Evolutionary conservation across 164 flowering plant species (phyloP).

Genomic region (Magnolia kwangsiensis): DNA sequence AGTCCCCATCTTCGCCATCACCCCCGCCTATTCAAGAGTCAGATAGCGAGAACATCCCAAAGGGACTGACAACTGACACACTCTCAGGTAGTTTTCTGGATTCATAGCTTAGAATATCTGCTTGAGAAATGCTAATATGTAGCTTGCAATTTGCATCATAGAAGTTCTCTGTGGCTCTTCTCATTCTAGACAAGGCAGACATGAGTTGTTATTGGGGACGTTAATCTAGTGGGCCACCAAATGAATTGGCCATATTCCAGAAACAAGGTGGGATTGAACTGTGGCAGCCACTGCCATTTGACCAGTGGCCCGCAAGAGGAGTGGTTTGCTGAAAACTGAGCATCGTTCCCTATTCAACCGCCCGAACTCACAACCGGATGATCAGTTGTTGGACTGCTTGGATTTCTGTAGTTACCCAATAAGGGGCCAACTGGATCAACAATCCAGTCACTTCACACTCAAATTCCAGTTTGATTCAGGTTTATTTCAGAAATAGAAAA

Average conservation of each 20-base stretch:
- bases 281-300: neutral
- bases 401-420: neutral
- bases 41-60: conserved; percentile 18
- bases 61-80: conserved; percentile 24
- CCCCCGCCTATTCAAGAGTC: conserved; percentile 9
- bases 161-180: neutral
- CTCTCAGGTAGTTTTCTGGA: conserved; percentile 46
- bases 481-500: no score
- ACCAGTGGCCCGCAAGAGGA: neutral
- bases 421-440: neutral
- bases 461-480: no score
- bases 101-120: neutral
- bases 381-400: neutral
- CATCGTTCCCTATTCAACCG: neutral
- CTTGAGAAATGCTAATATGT: neutral
- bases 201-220: neutral
- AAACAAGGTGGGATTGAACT: neutral
- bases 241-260: neutral
- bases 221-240: neutral
- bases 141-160: neutral
- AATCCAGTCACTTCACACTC: neutral
- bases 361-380: neutral
- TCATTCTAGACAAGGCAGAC: neutral
- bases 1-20: conserved; percentile 29
- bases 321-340: neutral